A percentile compares a stretch with the other conserved stretches of the same genome.
phyloP scores from a whole-genome alignment of 1,284 basidiomycete species.

The Cystobasidium sp. region DNA sequence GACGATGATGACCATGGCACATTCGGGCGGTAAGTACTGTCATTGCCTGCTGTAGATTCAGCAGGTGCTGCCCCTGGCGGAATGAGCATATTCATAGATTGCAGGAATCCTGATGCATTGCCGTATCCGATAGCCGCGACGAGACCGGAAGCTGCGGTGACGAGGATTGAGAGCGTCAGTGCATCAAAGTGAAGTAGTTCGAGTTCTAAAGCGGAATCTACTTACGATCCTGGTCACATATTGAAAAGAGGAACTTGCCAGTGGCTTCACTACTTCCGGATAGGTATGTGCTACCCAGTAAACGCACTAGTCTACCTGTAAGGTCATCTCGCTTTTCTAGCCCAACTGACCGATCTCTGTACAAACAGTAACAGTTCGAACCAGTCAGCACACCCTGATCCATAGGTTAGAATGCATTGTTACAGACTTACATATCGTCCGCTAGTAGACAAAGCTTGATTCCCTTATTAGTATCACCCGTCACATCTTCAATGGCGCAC shows the following conservation, averaged over 20 bases:
- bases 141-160: slow-evolving; percentile 66
- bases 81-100: slow-evolving; percentile 79
- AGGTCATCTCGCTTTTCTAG: slow-evolving; percentile 73
- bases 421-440: slow-evolving; percentile 63
- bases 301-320: slow-evolving; percentile 76
- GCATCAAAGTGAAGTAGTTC: not conserved
- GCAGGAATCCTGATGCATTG: slow-evolving; percentile 87
- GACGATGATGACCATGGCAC: not conserved
- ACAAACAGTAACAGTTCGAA: not conserved
- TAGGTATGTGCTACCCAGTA: slow-evolving; percentile 74
- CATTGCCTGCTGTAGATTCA: slow-evolving; percentile 8
- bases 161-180: not conserved
- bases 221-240: slow-evolving; percentile 79
- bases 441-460: slow-evolving; percentile 73
- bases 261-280: slow-evolving; percentile 70
- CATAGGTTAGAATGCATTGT: not conserved
- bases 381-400: not conserved
- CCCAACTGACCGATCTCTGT: slow-evolving; percentile 71
- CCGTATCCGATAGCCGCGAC: slow-evolving; percentile 83
- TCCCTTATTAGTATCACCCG: slow-evolving; percentile 64
- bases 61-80: slow-evolving; percentile 39
- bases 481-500: slow-evolving; percentile 62
- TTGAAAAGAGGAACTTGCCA: slow-evolving; percentile 82
- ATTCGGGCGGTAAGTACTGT: not conserved
- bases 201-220: slow-evolving; percentile 29